Percentiles rank a stretch among this genome's conserved stretches.
These are phyloP conservation scores for Zygosaccharomyces bisporus DNA, from an alignment of 805 yeast species.

Conservation along the genomic window DNA sequence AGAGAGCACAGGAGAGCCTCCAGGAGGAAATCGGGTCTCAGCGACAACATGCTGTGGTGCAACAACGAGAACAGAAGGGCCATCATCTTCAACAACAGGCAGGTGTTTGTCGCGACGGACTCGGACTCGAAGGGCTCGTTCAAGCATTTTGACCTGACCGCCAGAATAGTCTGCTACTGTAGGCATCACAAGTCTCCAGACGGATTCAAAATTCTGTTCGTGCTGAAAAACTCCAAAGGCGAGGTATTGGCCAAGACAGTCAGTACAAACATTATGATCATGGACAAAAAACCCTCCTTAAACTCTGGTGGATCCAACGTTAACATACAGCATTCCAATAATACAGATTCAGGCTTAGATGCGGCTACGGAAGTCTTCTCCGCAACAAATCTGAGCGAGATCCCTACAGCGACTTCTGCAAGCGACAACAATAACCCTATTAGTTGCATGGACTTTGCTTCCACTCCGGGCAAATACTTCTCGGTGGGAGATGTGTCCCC, in stretches of 20 bases:
- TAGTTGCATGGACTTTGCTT: constrained; percentile 4
- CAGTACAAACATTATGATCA: constrained; percentile 78
- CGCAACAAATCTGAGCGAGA: constrained; percentile 13
- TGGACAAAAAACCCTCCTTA: constrained; percentile 81
- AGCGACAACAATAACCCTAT: constrained; percentile 7
- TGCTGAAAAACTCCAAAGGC: constrained; percentile 58
- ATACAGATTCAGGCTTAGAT: constrained; percentile 16
- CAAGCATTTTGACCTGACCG: constrained; percentile 45
- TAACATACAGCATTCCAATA: constrained; percentile 5
- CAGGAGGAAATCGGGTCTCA: constrained; percentile 78
- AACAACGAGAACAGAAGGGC: constrained; percentile 74
- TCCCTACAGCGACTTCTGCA: constrained; percentile 11
- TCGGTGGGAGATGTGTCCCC: constrained; percentile 13
- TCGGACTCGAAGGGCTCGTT: constrained; percentile 26
- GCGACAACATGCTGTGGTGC: constrained; percentile 75
- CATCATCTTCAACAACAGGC: constrained; percentile 86
- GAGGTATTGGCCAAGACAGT: constrained; percentile 66
- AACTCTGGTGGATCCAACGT: constrained; percentile 11
- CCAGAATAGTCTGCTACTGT: constrained; percentile 92
- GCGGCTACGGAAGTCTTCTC: constrained; percentile 16
- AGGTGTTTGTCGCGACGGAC: constrained; percentile 53
- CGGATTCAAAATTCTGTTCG: constrained; percentile 74
- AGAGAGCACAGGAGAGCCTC: constrained; percentile 93
- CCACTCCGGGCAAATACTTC: constrained; percentile 14
- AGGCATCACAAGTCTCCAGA: constrained; percentile 87